A percentile compares a stretch with the other conserved stretches of the same genome.
Evolutionary conservation across 2,329 filamentous ascomycete species (phyloP).

Genomic region (Phyllosticta paracitricarpa): DNA sequence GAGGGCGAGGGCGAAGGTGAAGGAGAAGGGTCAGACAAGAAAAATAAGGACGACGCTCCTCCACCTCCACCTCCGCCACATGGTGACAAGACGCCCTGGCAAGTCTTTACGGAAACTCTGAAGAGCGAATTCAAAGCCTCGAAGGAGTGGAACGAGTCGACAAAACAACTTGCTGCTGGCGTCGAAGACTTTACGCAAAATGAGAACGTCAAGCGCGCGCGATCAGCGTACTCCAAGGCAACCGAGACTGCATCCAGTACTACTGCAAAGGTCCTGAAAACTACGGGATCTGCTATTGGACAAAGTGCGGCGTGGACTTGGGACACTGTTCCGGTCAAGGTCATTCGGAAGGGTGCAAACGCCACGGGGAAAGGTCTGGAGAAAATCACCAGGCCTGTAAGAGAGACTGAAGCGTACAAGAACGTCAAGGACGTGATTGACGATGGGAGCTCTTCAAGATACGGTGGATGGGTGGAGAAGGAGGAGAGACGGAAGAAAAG

Average conservation of each 20-base stretch:
- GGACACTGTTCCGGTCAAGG: slow-evolving; percentile 91
- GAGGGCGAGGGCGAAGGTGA: slow-evolving; percentile 35
- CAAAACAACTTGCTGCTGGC: slow-evolving; percentile 81
- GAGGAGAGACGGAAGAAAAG: slow-evolving; percentile 78
- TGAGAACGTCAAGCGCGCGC: slow-evolving; percentile 76
- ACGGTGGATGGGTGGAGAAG: slow-evolving; percentile 94
- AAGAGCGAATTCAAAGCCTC: slow-evolving; percentile 88
- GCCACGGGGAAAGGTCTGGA: slow-evolving; percentile 80
- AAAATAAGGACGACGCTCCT: slow-evolving; percentile 49
- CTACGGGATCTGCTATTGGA: slow-evolving; percentile 75
- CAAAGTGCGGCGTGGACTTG: slow-evolving; percentile 93
- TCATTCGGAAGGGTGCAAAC: slow-evolving; percentile 74
- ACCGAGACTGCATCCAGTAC: slow-evolving; percentile 72
- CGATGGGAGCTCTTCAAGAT: slow-evolving; percentile 89
- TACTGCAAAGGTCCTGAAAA: slow-evolving; percentile 71
- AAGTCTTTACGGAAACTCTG: slow-evolving; percentile 97
- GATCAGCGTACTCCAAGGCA: slow-evolving; percentile 77
- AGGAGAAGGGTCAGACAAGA: slow-evolving; percentile 35
- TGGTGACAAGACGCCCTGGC: slow-evolving; percentile 96
- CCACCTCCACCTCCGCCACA: slow-evolving; percentile 81
- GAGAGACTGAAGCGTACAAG: slow-evolving; percentile 91
- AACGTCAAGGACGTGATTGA: slow-evolving; percentile 91
- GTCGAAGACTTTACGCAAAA: slow-evolving; percentile 90
- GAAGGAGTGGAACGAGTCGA: slow-evolving; percentile 98
- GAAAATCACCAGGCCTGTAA: slow-evolving; percentile 87